A percentile compares a stretch with the other conserved stretches of the same genome.
Evolutionary conservation across 306 rosid species (phyloP).

Genomic region (Abrus pulchellus): DNA sequence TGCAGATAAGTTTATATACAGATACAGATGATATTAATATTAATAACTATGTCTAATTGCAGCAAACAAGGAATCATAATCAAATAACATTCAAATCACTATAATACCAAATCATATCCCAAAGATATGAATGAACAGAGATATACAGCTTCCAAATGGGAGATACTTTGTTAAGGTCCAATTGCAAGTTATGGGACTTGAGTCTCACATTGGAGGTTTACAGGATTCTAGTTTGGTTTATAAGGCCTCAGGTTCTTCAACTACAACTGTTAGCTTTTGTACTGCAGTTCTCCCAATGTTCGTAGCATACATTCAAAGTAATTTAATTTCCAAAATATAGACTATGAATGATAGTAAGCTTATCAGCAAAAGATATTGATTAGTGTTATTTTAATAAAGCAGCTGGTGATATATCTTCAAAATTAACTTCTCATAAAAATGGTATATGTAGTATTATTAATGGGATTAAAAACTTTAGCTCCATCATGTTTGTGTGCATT

Average conservation of each 20-base stretch:
- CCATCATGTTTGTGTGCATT: conserved; percentile 4
- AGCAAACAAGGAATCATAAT: neutral
- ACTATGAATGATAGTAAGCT: neutral
- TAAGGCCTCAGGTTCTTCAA: too few relatives aligned
- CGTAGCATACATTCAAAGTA: neutral
- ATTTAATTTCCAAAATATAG: conserved; percentile 1
- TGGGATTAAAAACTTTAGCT: conserved; percentile 1
- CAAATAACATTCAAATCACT: neutral
- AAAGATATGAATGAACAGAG: neutral
- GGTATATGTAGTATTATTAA: neutral
- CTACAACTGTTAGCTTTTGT: too few relatives aligned
- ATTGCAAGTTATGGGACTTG: too few relatives aligned
- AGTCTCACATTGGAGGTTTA: too few relatives aligned
- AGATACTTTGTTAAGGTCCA: neutral
- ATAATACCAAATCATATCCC: conserved; percentile 4
- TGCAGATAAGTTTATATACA: conserved; percentile 10
- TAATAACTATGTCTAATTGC: neutral
- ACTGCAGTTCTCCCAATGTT: too few relatives aligned
- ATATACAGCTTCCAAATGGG: neutral
- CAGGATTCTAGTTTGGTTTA: too few relatives aligned
- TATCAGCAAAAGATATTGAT: conserved; percentile 10
- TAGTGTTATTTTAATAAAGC: neutral
- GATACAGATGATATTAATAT: too few relatives aligned
- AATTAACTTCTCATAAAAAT: neutral
- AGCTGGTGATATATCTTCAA: neutral